phyloP scores from a whole-genome alignment of 805 yeast genomes.

The Candida silvicultrix region DNA sequence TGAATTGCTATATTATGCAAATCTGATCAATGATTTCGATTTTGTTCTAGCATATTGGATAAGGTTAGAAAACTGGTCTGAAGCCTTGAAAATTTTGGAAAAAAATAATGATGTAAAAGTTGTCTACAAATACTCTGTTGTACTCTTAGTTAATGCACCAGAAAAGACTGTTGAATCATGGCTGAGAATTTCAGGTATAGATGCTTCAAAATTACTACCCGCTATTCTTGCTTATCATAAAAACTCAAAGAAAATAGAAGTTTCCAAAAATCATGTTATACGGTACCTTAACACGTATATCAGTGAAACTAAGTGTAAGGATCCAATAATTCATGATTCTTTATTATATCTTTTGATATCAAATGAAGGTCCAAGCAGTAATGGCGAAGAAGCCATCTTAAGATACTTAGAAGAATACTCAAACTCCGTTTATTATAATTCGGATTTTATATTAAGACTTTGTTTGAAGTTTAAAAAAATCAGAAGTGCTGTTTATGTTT shows the following conservation, averaged over 20 bases:
- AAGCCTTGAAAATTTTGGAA: conserved; percentile 54
- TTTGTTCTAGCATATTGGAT: conserved; percentile 68
- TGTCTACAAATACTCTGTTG: conserved; percentile 64
- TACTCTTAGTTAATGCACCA: conserved; percentile 63
- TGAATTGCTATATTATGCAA: conserved; percentile 64
- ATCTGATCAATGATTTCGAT: conserved; percentile 57
- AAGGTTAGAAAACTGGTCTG: conserved; percentile 63
- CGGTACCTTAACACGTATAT: conserved; percentile 55
- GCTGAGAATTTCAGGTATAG: conserved; percentile 51
- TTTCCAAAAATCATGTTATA: conserved; percentile 55
- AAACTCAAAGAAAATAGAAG: conserved; percentile 31
- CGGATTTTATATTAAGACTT: conserved; percentile 68
- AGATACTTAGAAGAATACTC: conserved; percentile 40
- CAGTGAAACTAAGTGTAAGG: conserved; percentile 35
- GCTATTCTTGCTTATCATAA: conserved; percentile 67
- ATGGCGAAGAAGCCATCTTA: conserved; percentile 41
- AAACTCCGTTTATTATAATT: conserved; percentile 44
- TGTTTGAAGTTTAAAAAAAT: conserved; percentile 54
- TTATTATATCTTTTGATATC: conserved; percentile 58
- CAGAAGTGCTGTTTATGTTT: conserved; percentile 67
- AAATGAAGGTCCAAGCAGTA: conserved; percentile 15
- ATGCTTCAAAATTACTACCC: conserved; percentile 65
- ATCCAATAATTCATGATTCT: conserved; percentile 58
- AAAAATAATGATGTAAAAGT: conserved; percentile 39
- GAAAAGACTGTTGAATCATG: conserved; percentile 69